Evolutionary conservation across 805 yeast species (phyloP).

Genomic region (Cyberlindnera xishuangbannaensis): DNA sequence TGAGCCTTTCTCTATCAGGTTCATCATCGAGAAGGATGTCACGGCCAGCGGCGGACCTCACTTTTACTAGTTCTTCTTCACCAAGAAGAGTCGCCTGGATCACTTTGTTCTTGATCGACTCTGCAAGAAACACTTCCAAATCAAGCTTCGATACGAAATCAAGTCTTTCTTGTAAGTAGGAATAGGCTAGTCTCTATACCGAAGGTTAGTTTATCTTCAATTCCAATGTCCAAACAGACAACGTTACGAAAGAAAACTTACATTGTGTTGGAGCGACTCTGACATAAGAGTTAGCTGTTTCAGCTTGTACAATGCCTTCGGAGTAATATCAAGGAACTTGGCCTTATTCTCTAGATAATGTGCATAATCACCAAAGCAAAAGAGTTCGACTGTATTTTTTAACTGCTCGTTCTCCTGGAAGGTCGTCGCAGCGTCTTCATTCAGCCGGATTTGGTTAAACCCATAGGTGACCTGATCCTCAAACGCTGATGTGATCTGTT

Average conservation of each 20-base stretch:
- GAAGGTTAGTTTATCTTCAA: conserved; percentile 4
- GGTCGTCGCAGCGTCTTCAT: conserved; percentile 1
- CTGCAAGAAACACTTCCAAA: conserved; percentile 20
- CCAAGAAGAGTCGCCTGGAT: conserved; percentile 19
- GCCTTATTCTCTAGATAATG: conserved; percentile 12
- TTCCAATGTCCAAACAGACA: too few relatives aligned
- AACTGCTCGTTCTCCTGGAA: conserved; percentile 8
- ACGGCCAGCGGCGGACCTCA: conserved; percentile 19
- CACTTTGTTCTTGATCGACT: conserved; percentile 13
- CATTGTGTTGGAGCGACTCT: conserved; percentile 16
- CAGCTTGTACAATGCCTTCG: conserved; percentile 15
- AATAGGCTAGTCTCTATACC: conserved; percentile 13
- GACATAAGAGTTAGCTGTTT: conserved; percentile 18
- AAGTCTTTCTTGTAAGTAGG: conserved; percentile 9
- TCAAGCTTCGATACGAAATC: conserved; percentile 7
- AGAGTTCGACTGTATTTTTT: conserved; percentile 19
- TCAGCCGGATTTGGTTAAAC: conserved; percentile 20
- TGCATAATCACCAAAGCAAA: conserved; percentile 21
- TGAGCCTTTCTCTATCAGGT: conserved; percentile 2
- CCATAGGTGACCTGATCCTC: conserved; percentile 21
- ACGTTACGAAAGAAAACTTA: conserved; percentile 2
- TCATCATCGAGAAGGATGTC: conserved; percentile 19
- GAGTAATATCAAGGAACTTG: conserved; percentile 12
- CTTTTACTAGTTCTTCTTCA: conserved; percentile 15
- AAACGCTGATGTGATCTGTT: too few relatives aligned